Conservation (phyloP, 352 stramenopile genomes). For the Phytophthora idaei region DNA sequence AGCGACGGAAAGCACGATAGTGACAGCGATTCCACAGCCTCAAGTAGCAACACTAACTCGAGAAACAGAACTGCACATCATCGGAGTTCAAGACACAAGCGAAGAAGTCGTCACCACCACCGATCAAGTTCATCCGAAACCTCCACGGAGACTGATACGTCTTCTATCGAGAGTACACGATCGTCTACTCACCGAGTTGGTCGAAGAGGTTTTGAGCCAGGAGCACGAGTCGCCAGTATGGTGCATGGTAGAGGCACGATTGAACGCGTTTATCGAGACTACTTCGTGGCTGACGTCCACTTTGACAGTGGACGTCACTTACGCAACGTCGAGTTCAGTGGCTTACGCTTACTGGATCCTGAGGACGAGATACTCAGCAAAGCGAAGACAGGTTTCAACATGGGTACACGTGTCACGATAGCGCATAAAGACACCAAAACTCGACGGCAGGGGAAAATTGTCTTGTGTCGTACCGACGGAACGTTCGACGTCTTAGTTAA, state of each 20-base stretch:
- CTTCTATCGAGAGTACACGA: conserved; percentile 19
- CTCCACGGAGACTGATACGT: conserved; percentile 28
- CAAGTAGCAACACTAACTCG: conserved; percentile 4
- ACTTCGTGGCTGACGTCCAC: conserved; percentile 72
- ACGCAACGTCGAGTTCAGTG: conserved; percentile 66
- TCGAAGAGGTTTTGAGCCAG: conserved; percentile 47
- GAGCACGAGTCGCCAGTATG: conserved; percentile 53
- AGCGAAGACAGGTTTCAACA: conserved; percentile 14
- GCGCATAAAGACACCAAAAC: conserved; percentile 58
- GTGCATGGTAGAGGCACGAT: conserved; percentile 53
- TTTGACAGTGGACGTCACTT: conserved; percentile 62
- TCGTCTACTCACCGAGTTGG: neutral
- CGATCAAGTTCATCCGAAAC: conserved; percentile 15
- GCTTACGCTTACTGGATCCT: conserved; percentile 35
- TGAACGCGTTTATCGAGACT: conserved; percentile 66
- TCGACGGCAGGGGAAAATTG: conserved; percentile 53
- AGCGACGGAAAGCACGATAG: conserved; percentile 23
- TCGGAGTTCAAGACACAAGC: conserved; percentile 7
- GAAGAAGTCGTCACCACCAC: conserved; percentile 4
- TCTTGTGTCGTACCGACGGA: conserved; percentile 55
- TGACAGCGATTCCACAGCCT: conserved; percentile 17
- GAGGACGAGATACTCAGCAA: conserved; percentile 30
- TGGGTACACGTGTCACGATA: conserved; percentile 45
- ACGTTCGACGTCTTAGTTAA: conserved; percentile 69
- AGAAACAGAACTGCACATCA: conserved; percentile 6